Evolutionary conservation across 2,329 filamentous ascomycete genomes (phyloP).

Genomic region (Coniochaeta sp.): DNA sequence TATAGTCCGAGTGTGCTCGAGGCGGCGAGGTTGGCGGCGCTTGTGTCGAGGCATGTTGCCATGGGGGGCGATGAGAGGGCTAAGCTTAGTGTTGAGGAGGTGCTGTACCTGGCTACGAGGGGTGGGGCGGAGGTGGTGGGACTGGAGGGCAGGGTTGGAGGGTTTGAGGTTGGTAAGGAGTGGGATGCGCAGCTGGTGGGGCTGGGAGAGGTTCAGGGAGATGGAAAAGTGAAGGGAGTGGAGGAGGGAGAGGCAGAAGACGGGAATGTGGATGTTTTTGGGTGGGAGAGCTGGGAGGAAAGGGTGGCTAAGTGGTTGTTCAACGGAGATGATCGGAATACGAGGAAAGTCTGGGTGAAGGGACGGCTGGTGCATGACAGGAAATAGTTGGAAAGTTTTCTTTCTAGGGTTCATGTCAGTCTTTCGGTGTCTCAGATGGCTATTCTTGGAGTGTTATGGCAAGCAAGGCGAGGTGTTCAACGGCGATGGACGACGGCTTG

Average conservation of each 20-base stretch:
- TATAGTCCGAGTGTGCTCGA: conserved; percentile 78
- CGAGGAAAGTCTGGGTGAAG: conserved; percentile 79
- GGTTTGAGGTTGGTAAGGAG: conserved; percentile 77
- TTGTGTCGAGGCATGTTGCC: conserved; percentile 68
- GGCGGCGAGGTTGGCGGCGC: conserved; percentile 70
- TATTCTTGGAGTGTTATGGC: background rate
- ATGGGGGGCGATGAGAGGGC: conserved; percentile 44
- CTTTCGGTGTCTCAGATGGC: background rate
- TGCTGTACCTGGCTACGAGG: conserved; percentile 76
- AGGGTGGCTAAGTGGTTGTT: conserved; percentile 90
- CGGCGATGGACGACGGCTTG: background rate
- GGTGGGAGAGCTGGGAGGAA: conserved; percentile 84
- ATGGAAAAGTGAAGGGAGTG: conserved; percentile 23
- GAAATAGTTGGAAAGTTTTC: conserved; percentile 4
- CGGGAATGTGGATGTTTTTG: conserved; percentile 80
- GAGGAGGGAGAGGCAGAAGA: conserved; percentile 24
- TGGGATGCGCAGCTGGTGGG: conserved; percentile 85
- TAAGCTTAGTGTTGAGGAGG: conserved; percentile 79
- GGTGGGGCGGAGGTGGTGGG: conserved; percentile 81
- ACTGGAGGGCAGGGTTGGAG: conserved; percentile 63
- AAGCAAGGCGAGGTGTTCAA: background rate
- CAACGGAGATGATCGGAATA: conserved; percentile 88
- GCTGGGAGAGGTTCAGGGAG: conserved; percentile 42
- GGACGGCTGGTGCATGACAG: conserved; percentile 69
- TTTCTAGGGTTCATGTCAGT: background rate